Evolutionary conservation across 805 yeast genomes (phyloP), one percentile per base, ranked within the genome.

Genomic region (Tetrapisispora fleetii): DNA sequence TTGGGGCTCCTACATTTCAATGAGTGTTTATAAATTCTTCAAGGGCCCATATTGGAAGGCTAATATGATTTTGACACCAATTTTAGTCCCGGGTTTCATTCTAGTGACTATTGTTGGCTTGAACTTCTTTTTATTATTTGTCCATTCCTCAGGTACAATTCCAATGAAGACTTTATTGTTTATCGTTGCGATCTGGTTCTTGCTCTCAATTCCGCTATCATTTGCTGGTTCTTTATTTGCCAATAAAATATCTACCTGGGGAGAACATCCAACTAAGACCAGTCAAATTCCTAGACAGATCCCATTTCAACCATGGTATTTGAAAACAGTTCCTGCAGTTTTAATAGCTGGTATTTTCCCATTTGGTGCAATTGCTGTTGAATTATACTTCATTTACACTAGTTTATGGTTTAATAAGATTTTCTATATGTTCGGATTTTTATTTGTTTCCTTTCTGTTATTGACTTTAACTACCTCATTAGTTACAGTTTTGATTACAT

Each of bases 211-310:
- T 35, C 99, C 99, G 32, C 72, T 90, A 48, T 83, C 96, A 0
- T 74, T 83, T 4, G 73, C 78, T 36, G 96, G 96, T n/a, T 85
- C 96, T 0, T 67, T 90, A 40, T 62, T 85, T 45, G 91, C 93
- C 2, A 76, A 83, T 57, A 88, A 79, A 63, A 74, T 66, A 43
- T 75, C 78, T 28, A 61, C 77, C 39, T 62, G 77, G 51, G 68
- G 76, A 33, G 79, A 80, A 46, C 66, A 61, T 46, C 97, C 98
- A 13, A 95, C 89, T 32, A 81, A 87, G 59, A 89, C 95, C 18
- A 91, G 89, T 67, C 97, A 91, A 70, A 91, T 93, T 56, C 95
- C 96, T 52, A 80, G 99, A 68, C 97, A 93, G 70, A 85, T 93
- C 51, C 99, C 99, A 38, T 75, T 76, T 17, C 96, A 89, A 68